Conservation (phyloP, 2,329 filamentous ascomycete species). For the Talaromyces marneffei region DNA sequence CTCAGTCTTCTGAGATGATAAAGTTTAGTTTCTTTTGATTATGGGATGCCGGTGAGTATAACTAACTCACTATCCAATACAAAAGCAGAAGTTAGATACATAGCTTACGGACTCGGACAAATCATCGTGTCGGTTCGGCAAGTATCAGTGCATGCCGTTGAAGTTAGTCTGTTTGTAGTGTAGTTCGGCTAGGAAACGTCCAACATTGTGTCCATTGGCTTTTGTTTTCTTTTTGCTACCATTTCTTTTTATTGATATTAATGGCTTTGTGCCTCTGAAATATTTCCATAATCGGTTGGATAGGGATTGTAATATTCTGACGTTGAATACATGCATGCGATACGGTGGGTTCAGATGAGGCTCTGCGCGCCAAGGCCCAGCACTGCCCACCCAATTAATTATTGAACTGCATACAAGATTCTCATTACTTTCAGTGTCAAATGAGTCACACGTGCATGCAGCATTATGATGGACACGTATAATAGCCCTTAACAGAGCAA, state of each 20-base stretch:
- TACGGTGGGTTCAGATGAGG: background rate
- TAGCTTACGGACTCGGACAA: background rate
- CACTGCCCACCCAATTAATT: background rate
- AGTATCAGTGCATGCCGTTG: background rate
- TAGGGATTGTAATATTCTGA: background rate
- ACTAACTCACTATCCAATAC: too few relatives aligned
- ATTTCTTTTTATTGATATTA: background rate
- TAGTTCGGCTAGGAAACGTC: background rate
- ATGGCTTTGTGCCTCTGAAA: too few relatives aligned
- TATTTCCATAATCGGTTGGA: too few relatives aligned
- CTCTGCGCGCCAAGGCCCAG: background rate
- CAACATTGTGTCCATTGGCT: background rate
- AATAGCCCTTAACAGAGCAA: background rate
- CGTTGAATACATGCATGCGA: background rate
- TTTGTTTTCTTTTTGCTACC: background rate
- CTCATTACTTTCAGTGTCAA: background rate
- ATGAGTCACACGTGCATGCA: conserved; percentile 1
- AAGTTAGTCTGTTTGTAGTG: background rate
- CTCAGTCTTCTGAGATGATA: too few relatives aligned
- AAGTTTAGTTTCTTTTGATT: background rate
- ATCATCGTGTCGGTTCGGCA: background rate
- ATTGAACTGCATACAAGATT: background rate
- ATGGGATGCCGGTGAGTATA: background rate
- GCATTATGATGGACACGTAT: background rate
- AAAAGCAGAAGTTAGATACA: background rate